phyloP scores from a whole-genome alignment of 2,329 filamentous ascomycete genomes.

The Cladosporium sp. region DNA sequence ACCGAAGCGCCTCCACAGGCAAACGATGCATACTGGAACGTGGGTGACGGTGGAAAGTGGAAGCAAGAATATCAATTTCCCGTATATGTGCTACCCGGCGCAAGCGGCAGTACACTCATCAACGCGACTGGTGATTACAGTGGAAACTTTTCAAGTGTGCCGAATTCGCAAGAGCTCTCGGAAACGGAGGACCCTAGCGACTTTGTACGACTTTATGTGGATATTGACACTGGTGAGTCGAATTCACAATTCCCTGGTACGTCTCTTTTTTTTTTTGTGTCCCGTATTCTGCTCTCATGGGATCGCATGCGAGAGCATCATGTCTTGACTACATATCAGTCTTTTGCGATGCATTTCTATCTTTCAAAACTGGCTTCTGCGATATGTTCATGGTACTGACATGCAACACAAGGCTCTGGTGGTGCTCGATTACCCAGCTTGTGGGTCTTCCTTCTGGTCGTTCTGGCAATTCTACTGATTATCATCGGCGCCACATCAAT shows the following conservation, averaged over 20 bases:
- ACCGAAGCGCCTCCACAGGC: conserved; percentile 23
- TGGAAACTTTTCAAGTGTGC: conserved; percentile 63
- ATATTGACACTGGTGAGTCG: conserved; percentile 49
- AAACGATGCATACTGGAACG: conserved; percentile 68
- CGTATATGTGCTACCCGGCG: conserved; percentile 76
- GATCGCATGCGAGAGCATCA: background rate
- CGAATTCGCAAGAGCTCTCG: conserved; percentile 43
- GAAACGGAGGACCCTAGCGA: conserved; percentile 44
- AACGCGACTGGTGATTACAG: conserved; percentile 74
- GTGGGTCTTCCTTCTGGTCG: conserved; percentile 75
- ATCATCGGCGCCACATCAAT: conserved; percentile 69
- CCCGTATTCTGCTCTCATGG: background rate
- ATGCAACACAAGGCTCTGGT: conserved; percentile 25
- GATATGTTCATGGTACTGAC: conserved; percentile 1
- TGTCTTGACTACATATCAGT: background rate
- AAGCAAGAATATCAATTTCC: conserved; percentile 71
- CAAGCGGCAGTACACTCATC: conserved; percentile 69
- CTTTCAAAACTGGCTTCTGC: background rate
- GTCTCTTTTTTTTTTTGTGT: background rate
- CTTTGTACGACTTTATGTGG: conserved; percentile 55
- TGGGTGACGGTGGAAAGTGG: conserved; percentile 73
- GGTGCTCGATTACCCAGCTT: conserved; percentile 62
- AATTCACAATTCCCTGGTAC: conserved; percentile 4
- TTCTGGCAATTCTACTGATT: conserved; percentile 69
- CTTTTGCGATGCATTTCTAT: background rate